Evolutionary conservation across 805 yeast genomes (phyloP).

Genomic region (Kuraishia molischiana): DNA sequence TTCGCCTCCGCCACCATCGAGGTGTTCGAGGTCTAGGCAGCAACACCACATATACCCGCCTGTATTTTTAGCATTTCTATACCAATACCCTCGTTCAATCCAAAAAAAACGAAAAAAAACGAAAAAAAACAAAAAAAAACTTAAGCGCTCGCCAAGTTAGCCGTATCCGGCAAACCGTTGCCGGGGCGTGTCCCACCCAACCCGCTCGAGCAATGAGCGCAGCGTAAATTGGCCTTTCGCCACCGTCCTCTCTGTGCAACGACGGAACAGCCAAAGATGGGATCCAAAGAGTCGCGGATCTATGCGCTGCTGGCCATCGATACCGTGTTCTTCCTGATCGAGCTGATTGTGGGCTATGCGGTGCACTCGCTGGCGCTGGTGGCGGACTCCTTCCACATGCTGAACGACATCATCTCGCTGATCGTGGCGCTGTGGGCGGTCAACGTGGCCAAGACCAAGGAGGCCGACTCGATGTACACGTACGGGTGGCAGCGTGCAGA

Average conservation of each 20-base stretch:
- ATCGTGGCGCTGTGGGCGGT: constrained; percentile 96
- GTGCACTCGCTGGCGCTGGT: constrained; percentile 91
- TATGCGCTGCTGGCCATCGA: constrained; percentile 64
- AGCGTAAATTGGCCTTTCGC: too few species aligned
- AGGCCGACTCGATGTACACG: constrained; percentile 83
- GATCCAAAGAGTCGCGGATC: constrained; percentile 58
- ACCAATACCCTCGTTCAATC: too few species aligned
- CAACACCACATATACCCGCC: too few species aligned
- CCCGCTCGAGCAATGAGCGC: too few species aligned
- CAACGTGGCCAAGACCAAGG: constrained; percentile 68
- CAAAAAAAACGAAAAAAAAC: too few species aligned
- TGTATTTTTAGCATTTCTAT: too few species aligned
- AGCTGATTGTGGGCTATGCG: constrained; percentile 77
- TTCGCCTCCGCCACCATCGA: constrained; percentile 62
- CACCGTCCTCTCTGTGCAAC: too few species aligned
- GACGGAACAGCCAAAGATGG: too few species aligned
- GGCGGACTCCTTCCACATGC: constrained; percentile 97
- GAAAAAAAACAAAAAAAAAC: too few species aligned
- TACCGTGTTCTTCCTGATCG: constrained; percentile 75
- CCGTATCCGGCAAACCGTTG: too few species aligned
- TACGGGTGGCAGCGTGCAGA: constrained; percentile 99
- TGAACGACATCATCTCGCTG: constrained; percentile 85
- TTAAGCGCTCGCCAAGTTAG: too few species aligned
- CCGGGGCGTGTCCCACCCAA: too few species aligned
- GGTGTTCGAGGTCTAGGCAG: constrained; percentile 33